Conservation (phyloP, 1,284 basidiomycete species). For the Ganoderma boninense region DNA sequence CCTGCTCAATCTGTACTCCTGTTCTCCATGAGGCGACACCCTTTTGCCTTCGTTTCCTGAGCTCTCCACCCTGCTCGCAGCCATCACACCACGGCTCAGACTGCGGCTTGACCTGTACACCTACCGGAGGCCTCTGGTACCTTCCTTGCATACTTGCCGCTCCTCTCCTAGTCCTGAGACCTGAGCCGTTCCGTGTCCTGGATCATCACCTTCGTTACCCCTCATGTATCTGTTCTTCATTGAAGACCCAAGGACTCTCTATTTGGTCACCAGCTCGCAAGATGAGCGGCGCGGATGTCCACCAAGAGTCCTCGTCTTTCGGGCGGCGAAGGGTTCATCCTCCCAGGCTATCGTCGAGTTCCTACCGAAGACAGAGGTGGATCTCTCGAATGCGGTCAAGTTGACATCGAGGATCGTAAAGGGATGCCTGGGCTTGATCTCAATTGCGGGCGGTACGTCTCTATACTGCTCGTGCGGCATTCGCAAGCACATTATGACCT, state of each 20-base stretch:
- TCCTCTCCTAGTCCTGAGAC: not conserved
- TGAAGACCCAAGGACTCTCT: conserved; percentile 70
- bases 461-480: not conserved
- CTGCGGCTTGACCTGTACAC: not conserved
- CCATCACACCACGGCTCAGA: not conserved
- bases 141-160: not conserved
- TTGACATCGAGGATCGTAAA: conserved; percentile 75
- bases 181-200: not conserved
- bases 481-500: not conserved
- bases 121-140: not conserved
- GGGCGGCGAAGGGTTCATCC: conserved; percentile 62
- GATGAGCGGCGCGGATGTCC: conserved; percentile 70
- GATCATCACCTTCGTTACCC: too few species aligned
- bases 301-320: conserved; percentile 72
- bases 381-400: conserved; percentile 67
- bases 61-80: not conserved
- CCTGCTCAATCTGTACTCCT: not conserved
- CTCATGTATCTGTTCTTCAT: conserved; percentile 77
- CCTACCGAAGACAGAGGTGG: conserved; percentile 74
- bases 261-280: conserved; percentile 74
- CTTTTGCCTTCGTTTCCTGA: not conserved
- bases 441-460: conserved; percentile 68
- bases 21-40: not conserved
- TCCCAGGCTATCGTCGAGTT: conserved; percentile 86
- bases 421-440: conserved; percentile 85